Evolutionary conservation across 768 basidiomycete genomes (phyloP).

Genomic region (Hygrocybe coccinea): DNA sequence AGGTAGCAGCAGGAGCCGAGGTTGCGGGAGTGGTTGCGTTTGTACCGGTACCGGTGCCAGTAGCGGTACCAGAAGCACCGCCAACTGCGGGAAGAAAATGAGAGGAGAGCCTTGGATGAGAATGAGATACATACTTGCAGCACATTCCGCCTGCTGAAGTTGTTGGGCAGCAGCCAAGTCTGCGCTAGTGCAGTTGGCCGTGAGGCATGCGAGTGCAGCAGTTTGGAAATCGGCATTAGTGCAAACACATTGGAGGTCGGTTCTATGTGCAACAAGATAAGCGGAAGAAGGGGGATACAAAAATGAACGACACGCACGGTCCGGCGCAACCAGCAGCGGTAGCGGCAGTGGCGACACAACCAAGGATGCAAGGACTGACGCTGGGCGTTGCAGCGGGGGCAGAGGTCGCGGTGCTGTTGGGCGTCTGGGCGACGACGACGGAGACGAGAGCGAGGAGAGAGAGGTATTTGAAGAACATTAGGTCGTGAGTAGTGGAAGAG

Average conservation of each 20-base stretch:
- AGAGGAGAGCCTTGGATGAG: background rate
- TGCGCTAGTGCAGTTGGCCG: constrained; percentile 26
- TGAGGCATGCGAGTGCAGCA: constrained; percentile 30
- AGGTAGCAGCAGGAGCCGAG: no score
- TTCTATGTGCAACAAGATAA: constrained; percentile 21
- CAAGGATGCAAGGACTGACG: background rate
- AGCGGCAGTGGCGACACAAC: constrained; percentile 1
- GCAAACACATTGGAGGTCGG: constrained; percentile 39
- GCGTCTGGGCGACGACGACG: background rate
- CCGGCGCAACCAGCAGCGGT: constrained; percentile 1
- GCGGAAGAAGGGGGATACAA: background rate
- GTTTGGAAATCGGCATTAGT: constrained; percentile 34
- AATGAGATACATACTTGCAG: background rate
- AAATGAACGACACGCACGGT: background rate
- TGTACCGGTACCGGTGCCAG: no score
- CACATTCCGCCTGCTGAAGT: constrained; percentile 32
- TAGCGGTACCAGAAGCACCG: no score
- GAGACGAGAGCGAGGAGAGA: constrained; percentile 4
- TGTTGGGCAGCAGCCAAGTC: constrained; percentile 29
- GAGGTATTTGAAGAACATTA: constrained; percentile 6
- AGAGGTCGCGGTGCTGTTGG: background rate
- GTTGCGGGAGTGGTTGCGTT: no score
- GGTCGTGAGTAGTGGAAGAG: no score
- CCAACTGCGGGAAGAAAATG: no score
- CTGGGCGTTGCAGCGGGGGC: constrained; percentile 1